Evolutionary conservation across 768 basidiomycete species (phyloP).

Genomic region (Rubroboletus satanas): DNA sequence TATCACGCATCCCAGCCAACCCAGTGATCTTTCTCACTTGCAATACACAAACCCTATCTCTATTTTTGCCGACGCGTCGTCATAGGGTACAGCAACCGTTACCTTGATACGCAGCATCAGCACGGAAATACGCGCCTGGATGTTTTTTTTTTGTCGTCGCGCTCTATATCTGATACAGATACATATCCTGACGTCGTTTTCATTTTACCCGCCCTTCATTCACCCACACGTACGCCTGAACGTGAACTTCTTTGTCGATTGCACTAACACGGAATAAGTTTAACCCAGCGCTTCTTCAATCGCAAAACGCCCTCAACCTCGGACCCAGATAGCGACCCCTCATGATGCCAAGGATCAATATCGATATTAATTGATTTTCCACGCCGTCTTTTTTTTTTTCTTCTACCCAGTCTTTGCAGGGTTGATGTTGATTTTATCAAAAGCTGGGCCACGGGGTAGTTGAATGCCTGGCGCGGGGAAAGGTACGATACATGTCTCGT

Average conservation of each 20-base stretch:
- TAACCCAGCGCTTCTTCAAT: background rate
- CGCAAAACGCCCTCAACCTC: conserved; percentile 11
- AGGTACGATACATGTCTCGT: background rate
- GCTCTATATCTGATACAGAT: background rate
- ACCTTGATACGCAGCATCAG: background rate
- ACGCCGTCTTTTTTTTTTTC: background rate
- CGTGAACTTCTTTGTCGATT: background rate
- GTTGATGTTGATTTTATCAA: background rate
- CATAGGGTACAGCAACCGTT: conserved; percentile 3
- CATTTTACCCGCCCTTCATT: background rate
- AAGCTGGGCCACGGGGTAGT: background rate
- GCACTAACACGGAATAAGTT: background rate
- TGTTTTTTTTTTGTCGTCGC: background rate
- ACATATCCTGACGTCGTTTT: background rate
- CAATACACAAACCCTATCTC: conserved; percentile 1
- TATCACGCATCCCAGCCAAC: background rate
- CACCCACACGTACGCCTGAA: background rate
- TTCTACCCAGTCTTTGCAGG: background rate
- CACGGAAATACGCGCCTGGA: background rate
- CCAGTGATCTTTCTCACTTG: background rate
- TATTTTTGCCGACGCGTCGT: background rate
- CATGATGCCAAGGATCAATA: background rate
- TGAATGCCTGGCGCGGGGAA: background rate
- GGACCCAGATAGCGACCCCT: background rate
- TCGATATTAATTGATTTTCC: background rate